These are phyloP conservation scores for Neonectria punicea DNA, from an alignment of 2,329 filamentous ascomycete species.

Conservation along the genomic window DNA sequence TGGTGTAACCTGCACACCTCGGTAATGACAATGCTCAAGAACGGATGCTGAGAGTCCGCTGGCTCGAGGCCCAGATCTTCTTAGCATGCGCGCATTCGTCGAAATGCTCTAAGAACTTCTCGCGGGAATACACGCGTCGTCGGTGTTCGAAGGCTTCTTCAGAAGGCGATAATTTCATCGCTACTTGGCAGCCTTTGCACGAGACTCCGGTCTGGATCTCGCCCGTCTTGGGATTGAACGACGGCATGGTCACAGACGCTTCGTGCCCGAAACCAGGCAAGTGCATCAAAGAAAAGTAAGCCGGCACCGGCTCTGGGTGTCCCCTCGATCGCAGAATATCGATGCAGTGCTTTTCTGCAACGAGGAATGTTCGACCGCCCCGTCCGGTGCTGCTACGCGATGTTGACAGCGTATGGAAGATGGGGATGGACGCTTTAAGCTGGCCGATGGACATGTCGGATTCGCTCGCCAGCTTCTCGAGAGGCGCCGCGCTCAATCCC, in stretches of 20 bases:
- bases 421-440: slow-evolving; percentile 7
- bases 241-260: slow-evolving; percentile 9
- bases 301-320: slow-evolving; percentile 13
- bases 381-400: slow-evolving; percentile 3
- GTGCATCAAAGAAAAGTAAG: slow-evolving; percentile 21
- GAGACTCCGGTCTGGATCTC: slow-evolving; percentile 21
- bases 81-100: slow-evolving; percentile 10
- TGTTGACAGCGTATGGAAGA: slow-evolving; percentile 16
- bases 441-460: slow-evolving; percentile 4
- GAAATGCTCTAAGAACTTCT: slow-evolving; percentile 21
- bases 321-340: slow-evolving; percentile 9
- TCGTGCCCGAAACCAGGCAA: slow-evolving; percentile 20
- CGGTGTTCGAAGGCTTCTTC: slow-evolving; percentile 15
- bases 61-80: slow-evolving; percentile 14
- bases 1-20: not conserved
- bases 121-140: slow-evolving; percentile 17
- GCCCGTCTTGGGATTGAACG: slow-evolving; percentile 14
- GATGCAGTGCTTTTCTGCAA: slow-evolving; percentile 19
- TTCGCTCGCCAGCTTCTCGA: slow-evolving; percentile 14
- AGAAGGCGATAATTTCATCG: slow-evolving; percentile 17
- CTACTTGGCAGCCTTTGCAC: slow-evolving; percentile 18
- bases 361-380: slow-evolving; percentile 9
- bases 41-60: slow-evolving; percentile 5
- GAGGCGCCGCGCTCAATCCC: slow-evolving; percentile 23
- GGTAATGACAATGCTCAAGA: not conserved